These are phyloP conservation scores for Rostrohypoxylon terebratum DNA, from an alignment of 495 filamentous ascomycete species.

Conservation along the genomic window DNA sequence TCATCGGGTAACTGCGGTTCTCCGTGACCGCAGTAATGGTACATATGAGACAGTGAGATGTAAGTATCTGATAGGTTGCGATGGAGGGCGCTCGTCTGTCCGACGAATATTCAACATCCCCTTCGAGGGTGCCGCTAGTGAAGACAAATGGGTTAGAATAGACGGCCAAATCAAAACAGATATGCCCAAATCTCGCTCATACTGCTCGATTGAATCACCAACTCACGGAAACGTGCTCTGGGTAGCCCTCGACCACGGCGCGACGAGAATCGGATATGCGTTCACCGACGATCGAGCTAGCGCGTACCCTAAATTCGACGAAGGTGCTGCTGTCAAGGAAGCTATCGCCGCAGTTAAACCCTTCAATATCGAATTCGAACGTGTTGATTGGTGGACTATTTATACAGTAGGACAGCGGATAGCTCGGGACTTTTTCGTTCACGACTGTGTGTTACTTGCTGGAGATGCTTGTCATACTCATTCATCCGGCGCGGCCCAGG, in stretches of 20 bases:
- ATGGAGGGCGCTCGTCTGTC: slow-evolving; percentile 59
- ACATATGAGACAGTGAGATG: slow-evolving; percentile 44
- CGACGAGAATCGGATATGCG: slow-evolving; percentile 61
- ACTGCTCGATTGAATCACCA: slow-evolving; percentile 62
- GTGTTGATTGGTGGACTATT: slow-evolving; percentile 64
- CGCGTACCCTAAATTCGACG: slow-evolving; percentile 51
- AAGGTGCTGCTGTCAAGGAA: slow-evolving; percentile 49
- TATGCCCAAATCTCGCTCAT: slow-evolving; percentile 61
- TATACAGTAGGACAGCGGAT: slow-evolving; percentile 67
- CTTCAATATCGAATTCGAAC: slow-evolving; percentile 55
- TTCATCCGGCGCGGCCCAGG: slow-evolving; percentile 67
- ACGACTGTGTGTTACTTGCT: slow-evolving; percentile 62
- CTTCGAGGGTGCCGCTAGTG: slow-evolving; percentile 58
- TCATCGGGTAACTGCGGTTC: slow-evolving; percentile 46
- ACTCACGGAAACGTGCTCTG: slow-evolving; percentile 49
- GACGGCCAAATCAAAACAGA: slow-evolving; percentile 57
- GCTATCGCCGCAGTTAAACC: slow-evolving; percentile 53
- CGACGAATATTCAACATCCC: slow-evolving; percentile 53
- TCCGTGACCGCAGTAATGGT: slow-evolving; percentile 38
- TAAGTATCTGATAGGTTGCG: slow-evolving; percentile 59
- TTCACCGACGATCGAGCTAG: slow-evolving; percentile 61
- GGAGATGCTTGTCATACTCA: slow-evolving; percentile 72
- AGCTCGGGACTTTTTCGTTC: slow-evolving; percentile 57
- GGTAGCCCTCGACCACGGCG: slow-evolving; percentile 51
- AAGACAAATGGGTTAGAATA: slow-evolving; percentile 60